Percentiles rank a stretch among this genome's conserved stretches.
Evolutionary conservation across 2,329 filamentous ascomycete genomes (phyloP).

Genomic region (Pseudohalonectria lignicola): DNA sequence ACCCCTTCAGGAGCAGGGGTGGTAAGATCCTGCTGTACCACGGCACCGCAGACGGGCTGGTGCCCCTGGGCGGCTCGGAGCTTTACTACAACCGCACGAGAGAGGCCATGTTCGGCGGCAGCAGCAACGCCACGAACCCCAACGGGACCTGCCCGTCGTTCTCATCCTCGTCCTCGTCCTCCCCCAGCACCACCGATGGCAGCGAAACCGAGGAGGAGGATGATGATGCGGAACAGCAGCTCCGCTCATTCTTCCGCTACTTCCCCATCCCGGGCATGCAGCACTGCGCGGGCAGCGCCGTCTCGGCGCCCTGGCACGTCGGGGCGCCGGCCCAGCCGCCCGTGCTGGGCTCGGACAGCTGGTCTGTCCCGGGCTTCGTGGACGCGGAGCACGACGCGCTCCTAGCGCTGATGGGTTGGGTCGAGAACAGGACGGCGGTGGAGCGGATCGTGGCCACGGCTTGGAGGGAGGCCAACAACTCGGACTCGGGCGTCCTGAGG

Average conservation of each 20-base stretch:
- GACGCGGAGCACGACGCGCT: constrained; percentile 1
- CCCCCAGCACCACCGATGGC: constrained; percentile 13
- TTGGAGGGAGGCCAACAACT: neutral
- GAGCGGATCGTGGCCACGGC: constrained; percentile 3
- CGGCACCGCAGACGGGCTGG: constrained; percentile 27
- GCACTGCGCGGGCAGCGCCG: constrained; percentile 28
- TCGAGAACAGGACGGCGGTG: neutral
- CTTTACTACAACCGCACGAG: constrained; percentile 22
- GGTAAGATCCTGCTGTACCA: constrained; percentile 35
- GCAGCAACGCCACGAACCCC: neutral
- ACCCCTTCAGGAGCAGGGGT: constrained; percentile 24
- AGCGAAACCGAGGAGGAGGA: constrained; percentile 3
- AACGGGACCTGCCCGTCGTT: neutral
- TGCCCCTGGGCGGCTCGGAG: constrained; percentile 23
- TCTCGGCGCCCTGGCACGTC: constrained; percentile 29
- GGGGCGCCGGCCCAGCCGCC: constrained; percentile 18
- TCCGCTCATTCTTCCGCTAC: constrained; percentile 40
- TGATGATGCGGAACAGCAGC: neutral
- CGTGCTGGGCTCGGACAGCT: constrained; percentile 12
- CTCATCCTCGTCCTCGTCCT: no score
- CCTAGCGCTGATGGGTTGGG: constrained; percentile 2
- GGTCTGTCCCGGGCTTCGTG: constrained; percentile 2
- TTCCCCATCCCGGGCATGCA: constrained; percentile 43
- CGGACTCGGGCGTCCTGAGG: neutral
- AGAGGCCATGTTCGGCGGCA: constrained; percentile 21